Percentiles rank a stretch among this genome's conserved stretches.
These are phyloP conservation scores for Aspergillus conjunctus DNA, from an alignment of 495 filamentous ascomycete species.

Conservation along the genomic window DNA sequence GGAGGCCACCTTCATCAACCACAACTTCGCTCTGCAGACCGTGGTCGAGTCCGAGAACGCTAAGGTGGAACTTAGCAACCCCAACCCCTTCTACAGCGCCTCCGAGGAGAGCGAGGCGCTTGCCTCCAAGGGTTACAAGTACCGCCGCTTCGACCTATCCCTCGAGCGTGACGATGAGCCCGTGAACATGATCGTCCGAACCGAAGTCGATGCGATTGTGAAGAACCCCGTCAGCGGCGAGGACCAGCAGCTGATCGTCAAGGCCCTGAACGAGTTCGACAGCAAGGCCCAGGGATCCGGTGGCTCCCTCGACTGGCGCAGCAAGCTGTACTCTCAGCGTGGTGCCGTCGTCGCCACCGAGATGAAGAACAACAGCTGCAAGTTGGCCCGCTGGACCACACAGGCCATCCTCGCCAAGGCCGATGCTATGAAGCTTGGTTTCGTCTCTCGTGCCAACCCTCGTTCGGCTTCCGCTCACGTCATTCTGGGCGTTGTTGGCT, in stretches of 20 bases:
- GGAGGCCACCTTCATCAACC: conserved; percentile 99
- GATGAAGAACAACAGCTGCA: conserved; percentile 99
- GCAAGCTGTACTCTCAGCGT: conserved; percentile 87
- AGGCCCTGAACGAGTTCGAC: conserved; percentile 98
- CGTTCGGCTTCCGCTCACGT: conserved; percentile 88
- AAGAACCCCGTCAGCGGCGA: conserved; percentile 89
- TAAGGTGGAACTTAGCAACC: conserved; percentile 80
- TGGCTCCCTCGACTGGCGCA: conserved; percentile 92
- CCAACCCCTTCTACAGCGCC: conserved; percentile 97
- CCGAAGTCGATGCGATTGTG: conserved; percentile 93
- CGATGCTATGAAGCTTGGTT: conserved; percentile 98
- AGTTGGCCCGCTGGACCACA: conserved; percentile 94
- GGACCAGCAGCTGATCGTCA: conserved; percentile 86
- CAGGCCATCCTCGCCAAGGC: conserved; percentile 95
- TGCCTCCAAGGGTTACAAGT: conserved; percentile 96
- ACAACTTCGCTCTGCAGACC: conserved; percentile 95
- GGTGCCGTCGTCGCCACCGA: conserved; percentile 97
- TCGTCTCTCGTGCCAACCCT: conserved; percentile 91
- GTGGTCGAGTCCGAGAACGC: conserved; percentile 74
- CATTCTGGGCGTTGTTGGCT: conserved; percentile 91
- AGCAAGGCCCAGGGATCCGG: conserved; percentile 93
- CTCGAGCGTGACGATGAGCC: conserved; percentile 90
- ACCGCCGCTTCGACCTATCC: conserved; percentile 92
- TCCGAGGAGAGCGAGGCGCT: conserved; percentile 89
- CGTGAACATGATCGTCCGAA: conserved; percentile 86